These are phyloP conservation scores for Fallopia convolvulus DNA, from an alignment of 148 eudicot genomes.

Conservation along the genomic window DNA sequence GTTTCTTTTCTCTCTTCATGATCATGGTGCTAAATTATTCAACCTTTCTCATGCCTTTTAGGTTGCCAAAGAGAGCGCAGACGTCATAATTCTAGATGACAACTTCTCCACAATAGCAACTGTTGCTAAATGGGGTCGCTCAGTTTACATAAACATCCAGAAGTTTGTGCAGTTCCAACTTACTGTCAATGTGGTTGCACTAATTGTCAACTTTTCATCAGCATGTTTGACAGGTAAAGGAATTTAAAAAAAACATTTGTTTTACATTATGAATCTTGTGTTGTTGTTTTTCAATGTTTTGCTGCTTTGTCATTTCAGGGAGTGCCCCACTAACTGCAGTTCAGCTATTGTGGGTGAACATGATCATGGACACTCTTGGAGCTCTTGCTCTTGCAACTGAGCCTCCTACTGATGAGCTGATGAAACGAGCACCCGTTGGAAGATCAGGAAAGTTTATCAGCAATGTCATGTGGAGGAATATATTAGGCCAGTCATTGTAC, in stretches of 20 bases:
- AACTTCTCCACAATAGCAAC: slow-evolving; percentile 97
- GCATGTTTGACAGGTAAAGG: slow-evolving; percentile 86
- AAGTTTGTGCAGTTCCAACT: slow-evolving; percentile 96
- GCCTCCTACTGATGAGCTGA: slow-evolving; percentile 83
- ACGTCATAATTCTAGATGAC: slow-evolving; percentile 93
- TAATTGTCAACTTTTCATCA: slow-evolving; percentile 83
- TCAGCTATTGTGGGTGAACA: slow-evolving; percentile 98
- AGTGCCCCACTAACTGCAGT: slow-evolving; percentile 94
- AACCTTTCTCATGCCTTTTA: slow-evolving; percentile 15
- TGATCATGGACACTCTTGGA: slow-evolving; percentile 98
- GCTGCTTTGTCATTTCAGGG: slow-evolving; percentile 31
- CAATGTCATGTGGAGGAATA: slow-evolving; percentile 95
- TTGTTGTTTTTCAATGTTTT: neutral
- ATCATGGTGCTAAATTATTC: neutral
- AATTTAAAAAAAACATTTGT: neutral
- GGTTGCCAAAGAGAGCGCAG: slow-evolving; percentile 99
- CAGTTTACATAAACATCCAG: slow-evolving; percentile 89
- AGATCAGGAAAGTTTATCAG: slow-evolving; percentile 81
- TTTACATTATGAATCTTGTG: neutral
- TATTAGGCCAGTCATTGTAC: slow-evolving; percentile 84
- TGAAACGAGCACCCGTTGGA: slow-evolving; percentile 87
- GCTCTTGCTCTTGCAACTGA: slow-evolving; percentile 97
- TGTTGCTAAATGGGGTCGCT: slow-evolving; percentile 99
- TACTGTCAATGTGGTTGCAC: slow-evolving; percentile 91
- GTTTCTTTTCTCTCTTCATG: neutral